Conservation (phyloP, 202 grass and related monocot genomes). For the Bolboschoenoplectus hybrid region DNA sequence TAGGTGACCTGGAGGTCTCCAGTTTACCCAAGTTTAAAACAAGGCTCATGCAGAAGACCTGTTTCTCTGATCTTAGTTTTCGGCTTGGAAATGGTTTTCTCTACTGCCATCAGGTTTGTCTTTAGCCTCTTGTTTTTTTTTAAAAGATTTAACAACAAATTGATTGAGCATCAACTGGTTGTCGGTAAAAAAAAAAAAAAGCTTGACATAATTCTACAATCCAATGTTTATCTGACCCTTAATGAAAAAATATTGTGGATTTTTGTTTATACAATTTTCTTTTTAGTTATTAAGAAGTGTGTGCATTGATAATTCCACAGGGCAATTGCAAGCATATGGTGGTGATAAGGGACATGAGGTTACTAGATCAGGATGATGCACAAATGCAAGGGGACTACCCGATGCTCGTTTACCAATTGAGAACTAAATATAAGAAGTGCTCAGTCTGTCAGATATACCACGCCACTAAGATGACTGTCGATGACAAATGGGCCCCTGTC, state of each 20-base stretch:
- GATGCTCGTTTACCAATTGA: conserved; percentile 70
- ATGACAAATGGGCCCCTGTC: conserved; percentile 78
- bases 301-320: conserved; percentile 46
- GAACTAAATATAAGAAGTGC: conserved; percentile 68
- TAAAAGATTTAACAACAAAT: not conserved
- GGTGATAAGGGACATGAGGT: conserved; percentile 82
- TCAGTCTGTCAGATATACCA: conserved; percentile 86
- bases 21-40: conserved; percentile 73
- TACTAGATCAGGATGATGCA: conserved; percentile 76
- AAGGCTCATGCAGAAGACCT: conserved; percentile 64
- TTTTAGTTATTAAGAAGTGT: not conserved
- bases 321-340: conserved; percentile 86
- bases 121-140: not conserved
- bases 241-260: not conserved
- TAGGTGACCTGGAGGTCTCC: conserved; percentile 62
- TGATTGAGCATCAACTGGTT: not conserved
- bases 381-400: conserved; percentile 74
- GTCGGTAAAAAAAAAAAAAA: no score
- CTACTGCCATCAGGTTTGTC: conserved; percentile 80
- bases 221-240: not conserved
- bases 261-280: not conserved
- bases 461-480: conserved; percentile 80
- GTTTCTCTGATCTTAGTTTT: conserved; percentile 73
- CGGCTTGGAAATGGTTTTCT: conserved; percentile 78
- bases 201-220: not conserved